Evolutionary conservation across 2,329 filamentous ascomycete genomes (phyloP).

Genomic region (Pseudogymnoascus destructans): DNA sequence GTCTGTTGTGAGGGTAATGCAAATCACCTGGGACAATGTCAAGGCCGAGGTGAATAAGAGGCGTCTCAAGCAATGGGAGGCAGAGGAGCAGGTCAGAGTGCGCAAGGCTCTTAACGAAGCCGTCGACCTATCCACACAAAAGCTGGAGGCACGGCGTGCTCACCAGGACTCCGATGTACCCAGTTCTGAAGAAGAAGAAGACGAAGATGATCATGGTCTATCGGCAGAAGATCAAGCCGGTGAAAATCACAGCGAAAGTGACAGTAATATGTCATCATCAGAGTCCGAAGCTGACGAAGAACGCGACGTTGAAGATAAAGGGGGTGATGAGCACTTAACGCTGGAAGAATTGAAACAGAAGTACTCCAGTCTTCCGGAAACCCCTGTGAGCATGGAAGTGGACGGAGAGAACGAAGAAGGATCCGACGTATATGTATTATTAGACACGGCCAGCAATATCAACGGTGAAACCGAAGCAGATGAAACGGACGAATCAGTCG

Average conservation of each 20-base stretch:
- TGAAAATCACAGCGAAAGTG: conserved; percentile 30
- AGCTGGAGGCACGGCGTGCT: conserved; percentile 47
- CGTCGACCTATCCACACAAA: conserved; percentile 57
- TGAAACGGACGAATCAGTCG: conserved; percentile 51
- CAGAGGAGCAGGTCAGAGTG: conserved; percentile 48
- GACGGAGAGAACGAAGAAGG: conserved; percentile 13
- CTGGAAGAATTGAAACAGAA: conserved; percentile 57
- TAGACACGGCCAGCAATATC: conserved; percentile 20
- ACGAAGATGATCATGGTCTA: conserved; percentile 24
- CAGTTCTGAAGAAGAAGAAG: conserved; percentile 29
- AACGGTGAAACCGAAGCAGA: conserved; percentile 25
- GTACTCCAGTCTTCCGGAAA: conserved; percentile 49
- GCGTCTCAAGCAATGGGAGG: conserved; percentile 49
- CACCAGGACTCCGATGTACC: conserved; percentile 40
- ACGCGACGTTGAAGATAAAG: conserved; percentile 31
- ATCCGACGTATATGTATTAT: conserved; percentile 10
- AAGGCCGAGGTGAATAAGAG: conserved; percentile 46
- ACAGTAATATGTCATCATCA: conserved; percentile 49
- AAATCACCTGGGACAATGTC: conserved; percentile 52
- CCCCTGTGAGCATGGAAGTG: conserved; percentile 21
- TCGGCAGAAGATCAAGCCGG: conserved; percentile 35
- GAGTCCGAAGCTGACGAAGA: conserved; percentile 46
- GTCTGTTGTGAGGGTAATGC: conserved; percentile 47
- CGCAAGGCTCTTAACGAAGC: conserved; percentile 61
- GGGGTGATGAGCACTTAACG: conserved; percentile 51